Evolutionary conservation across 23 red algal genomes (phyloP), one percentile per base, ranked within the genome.

Genomic region (Rhodosorus marinus): DNA sequence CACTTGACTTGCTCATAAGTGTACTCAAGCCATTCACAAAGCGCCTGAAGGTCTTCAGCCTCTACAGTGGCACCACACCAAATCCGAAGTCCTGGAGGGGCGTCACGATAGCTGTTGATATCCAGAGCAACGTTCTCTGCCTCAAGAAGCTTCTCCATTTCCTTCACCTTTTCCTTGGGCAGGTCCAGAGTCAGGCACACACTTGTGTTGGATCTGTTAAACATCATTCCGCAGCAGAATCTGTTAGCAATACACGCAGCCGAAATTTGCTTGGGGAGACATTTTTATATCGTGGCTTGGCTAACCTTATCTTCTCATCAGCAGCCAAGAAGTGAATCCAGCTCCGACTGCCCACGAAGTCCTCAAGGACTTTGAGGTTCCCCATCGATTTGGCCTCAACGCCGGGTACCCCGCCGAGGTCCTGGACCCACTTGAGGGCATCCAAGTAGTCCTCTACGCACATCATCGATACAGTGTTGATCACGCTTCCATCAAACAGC

Each of bases 41-140:
- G 72, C 33, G 66, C 63, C 14, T 30, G 54, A 30, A 93, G 9
- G 51, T 93, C 86, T 8, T 40, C 26, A 8, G 60, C 65, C 42
- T 93, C 86, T 24, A 93, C 86, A n/a, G 86, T 93, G 17, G 86
- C 86, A 22, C 86, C 86, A 47, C 86, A 93, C 86, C 86, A 93
- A 26, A 93, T 69, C 51, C 86, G 63, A 23, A 93, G 57, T 29
- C 86, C 86, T 31, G 86, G 59, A 26, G 86, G 86, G 24, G 86
- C 86, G 36, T 93, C 86, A 36, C 86, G 70, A 42, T 93, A 93
- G 28, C 68, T 76, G 35, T 83, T 72, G 40, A 93, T 82, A 47
- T 93, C 86, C 40, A 62, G 83, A 8, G 86, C 86, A 11, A 93
- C 86, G 42, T 58, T 31, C 54, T 93, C 86, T 26, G 62, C 73